These are phyloP conservation scores for Xylariaceae sp. DNA, from an alignment of 2,329 filamentous ascomycete genomes.

Conservation along the genomic window DNA sequence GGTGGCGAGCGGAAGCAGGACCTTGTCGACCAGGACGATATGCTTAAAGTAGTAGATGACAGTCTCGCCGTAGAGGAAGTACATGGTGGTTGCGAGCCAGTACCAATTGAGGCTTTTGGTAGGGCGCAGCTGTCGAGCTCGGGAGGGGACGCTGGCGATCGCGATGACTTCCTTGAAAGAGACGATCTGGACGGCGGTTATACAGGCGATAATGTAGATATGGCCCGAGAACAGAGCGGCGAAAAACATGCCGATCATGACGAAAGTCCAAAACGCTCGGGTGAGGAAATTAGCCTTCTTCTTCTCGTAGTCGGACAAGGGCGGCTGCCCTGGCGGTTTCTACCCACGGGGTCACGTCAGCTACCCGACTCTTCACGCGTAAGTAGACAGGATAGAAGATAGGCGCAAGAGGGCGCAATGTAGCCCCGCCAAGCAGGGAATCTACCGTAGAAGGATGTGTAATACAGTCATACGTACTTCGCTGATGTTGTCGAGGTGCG, in stretches of 20 bases:
- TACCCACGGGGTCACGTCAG: slow-evolving; percentile 28
- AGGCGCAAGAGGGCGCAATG: slow-evolving; percentile 28
- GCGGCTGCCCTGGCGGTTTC: slow-evolving; percentile 47
- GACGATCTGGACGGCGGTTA: slow-evolving; percentile 92
- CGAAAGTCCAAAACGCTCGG: slow-evolving; percentile 94
- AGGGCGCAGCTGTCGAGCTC: slow-evolving; percentile 85
- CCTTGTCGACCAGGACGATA: slow-evolving; percentile 90
- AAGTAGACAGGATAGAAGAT: background rate
- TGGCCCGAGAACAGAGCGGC: slow-evolving; percentile 91
- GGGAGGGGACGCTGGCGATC: slow-evolving; percentile 91
- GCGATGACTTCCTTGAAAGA: slow-evolving; percentile 99
- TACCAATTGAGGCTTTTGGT: slow-evolving; percentile 99
- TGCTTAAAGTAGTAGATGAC: slow-evolving; percentile 99
- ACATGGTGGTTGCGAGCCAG: slow-evolving; percentile 98
- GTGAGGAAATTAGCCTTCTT: slow-evolving; percentile 98
- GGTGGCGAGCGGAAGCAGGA: slow-evolving; percentile 89
- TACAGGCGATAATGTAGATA: slow-evolving; percentile 92
- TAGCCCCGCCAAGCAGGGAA: background rate
- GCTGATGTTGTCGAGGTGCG: slow-evolving; percentile 42
- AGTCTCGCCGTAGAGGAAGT: slow-evolving; percentile 97
- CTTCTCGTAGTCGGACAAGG: slow-evolving; percentile 82
- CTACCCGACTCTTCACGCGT: background rate
- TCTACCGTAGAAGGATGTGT: background rate
- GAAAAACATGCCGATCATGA: slow-evolving; percentile 97
- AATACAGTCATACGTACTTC: slow-evolving; percentile 36